Evolutionary conservation across 1,284 basidiomycete genomes (phyloP).

Genomic region (Takashimella tepidaria): DNA sequence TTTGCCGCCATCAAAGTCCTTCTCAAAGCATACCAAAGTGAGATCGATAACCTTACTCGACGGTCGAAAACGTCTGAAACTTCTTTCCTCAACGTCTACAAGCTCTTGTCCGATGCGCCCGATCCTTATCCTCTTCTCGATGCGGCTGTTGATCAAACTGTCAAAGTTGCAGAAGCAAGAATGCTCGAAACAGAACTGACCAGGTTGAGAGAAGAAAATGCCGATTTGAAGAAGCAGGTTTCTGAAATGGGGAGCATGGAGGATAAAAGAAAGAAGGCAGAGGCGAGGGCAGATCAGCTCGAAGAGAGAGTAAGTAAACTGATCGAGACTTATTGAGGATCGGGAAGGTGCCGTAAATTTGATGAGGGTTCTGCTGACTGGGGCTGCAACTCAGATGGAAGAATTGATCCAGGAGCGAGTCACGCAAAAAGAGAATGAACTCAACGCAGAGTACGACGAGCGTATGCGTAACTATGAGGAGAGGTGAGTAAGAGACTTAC

Average conservation of each 20-base stretch:
- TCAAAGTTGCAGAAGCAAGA: slow-evolving; percentile 73
- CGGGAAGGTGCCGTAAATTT: neutral
- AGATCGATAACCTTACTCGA: slow-evolving; percentile 91
- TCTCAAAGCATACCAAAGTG: slow-evolving; percentile 90
- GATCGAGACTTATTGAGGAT: neutral
- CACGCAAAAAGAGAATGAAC: slow-evolving; percentile 83
- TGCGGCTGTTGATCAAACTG: slow-evolving; percentile 84
- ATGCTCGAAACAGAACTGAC: slow-evolving; percentile 68
- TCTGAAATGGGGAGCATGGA: slow-evolving; percentile 63
- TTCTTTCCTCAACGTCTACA: slow-evolving; percentile 89
- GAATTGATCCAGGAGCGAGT: slow-evolving; percentile 79
- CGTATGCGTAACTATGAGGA: slow-evolving; percentile 91
- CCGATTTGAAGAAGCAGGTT: slow-evolving; percentile 64
- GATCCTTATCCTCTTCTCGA: slow-evolving; percentile 95
- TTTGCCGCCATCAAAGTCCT: slow-evolving; percentile 75
- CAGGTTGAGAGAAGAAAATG: slow-evolving; percentile 70
- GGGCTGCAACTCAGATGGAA: slow-evolving; percentile 79
- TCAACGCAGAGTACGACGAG: slow-evolving; percentile 95
- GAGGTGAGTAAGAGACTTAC: slow-evolving; percentile 58
- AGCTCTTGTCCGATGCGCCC: slow-evolving; percentile 85
- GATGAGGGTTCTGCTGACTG: neutral
- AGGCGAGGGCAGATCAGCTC: slow-evolving; percentile 65
- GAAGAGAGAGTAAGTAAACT: slow-evolving; percentile 65
- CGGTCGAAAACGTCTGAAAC: slow-evolving; percentile 87
- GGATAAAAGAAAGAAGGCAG: slow-evolving; percentile 68